Evolutionary conservation across 2,329 filamentous ascomycete genomes (phyloP), one percentile per base, ranked within the genome.

Genomic region (Cercospora brassicicola): DNA sequence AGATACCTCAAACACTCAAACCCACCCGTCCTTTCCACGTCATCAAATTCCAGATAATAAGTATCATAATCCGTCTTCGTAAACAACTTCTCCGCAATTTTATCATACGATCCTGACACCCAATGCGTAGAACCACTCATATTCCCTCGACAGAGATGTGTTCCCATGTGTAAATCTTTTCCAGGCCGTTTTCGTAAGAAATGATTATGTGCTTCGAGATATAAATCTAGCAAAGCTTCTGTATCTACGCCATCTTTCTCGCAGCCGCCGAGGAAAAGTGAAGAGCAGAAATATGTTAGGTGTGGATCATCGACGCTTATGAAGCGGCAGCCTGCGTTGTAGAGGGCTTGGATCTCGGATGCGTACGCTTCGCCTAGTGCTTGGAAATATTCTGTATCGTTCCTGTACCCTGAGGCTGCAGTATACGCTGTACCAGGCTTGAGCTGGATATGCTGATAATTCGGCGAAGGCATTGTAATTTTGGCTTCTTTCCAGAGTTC

Each of bases 21-120:
- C 20, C 73, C 74, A 55, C 76, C 76, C 15, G 72, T 74, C n/a
- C 76, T 65, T 39, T 74, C 72, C 9, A 71, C 66, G 60, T 72
- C 69, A 57, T 78, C 76, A 59, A 76, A 77, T 55, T 78, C 76
- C 4, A 78, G 68, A 65, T 77, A 78, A 67, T 73, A 76, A 11
- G 72, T 74, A 62, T 76, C 70, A 59, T 76, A 76, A 23, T 73
- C 59, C 23, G 72, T 70, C 42, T 70, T 57, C 13, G 63, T 71
- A 59, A 77, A 76, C 33, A 77, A 61, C 55, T 75, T 74, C 59
- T 73, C 65, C 0, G 76, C 76, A 31, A 77, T 76, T 39, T 67
- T 62, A 33, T 76, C 75, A 66, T 76, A 77, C 28, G 64, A 68
- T 2, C 73, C 73, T 5, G 67, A 65, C 1, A 73, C 72, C 67